Conservation (phyloP, 441 rosid genomes). For the Capsella rubella region DNA sequence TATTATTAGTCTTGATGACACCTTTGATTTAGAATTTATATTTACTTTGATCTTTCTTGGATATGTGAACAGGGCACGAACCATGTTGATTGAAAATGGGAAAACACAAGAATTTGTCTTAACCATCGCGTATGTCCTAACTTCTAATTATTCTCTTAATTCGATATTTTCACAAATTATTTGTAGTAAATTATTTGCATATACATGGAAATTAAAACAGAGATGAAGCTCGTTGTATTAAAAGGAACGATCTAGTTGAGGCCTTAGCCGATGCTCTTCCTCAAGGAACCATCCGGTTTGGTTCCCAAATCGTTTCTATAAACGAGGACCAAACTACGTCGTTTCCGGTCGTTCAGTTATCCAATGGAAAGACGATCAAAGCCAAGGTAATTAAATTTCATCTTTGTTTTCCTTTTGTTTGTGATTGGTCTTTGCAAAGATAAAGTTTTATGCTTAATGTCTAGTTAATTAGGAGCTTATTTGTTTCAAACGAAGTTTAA, state of each 20-base stretch:
- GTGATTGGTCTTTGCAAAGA: too few species aligned
- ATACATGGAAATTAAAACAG: conserved; percentile 27
- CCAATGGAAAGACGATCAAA: conserved; percentile 47
- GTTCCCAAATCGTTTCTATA: conserved; percentile 47
- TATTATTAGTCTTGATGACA: background rate
- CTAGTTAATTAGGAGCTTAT: too few species aligned
- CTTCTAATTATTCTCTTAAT: background rate
- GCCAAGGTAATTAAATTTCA: conserved; percentile 55
- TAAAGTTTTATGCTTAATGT: too few species aligned
- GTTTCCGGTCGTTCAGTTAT: conserved; percentile 49
- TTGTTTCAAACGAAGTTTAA: too few species aligned
- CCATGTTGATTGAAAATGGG: conserved; percentile 42
- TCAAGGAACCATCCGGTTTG: conserved; percentile 42
- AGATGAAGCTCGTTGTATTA: conserved; percentile 46
- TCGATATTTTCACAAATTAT: too few species aligned
- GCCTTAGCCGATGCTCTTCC: conserved; percentile 47
- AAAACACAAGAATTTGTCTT: conserved; percentile 38
- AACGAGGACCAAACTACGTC: conserved; percentile 45
- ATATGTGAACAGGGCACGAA: conserved; percentile 34
- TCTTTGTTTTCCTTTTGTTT: too few species aligned
- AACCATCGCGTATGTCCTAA: conserved; percentile 23
- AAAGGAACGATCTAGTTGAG: conserved; percentile 45
- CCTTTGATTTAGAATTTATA: background rate
- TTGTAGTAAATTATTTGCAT: background rate
- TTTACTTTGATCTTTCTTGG: conserved; percentile 4